Evolutionary conservation across 352 stramenopile genomes (phyloP).

Genomic region (Pythium phragmiticola): DNA sequence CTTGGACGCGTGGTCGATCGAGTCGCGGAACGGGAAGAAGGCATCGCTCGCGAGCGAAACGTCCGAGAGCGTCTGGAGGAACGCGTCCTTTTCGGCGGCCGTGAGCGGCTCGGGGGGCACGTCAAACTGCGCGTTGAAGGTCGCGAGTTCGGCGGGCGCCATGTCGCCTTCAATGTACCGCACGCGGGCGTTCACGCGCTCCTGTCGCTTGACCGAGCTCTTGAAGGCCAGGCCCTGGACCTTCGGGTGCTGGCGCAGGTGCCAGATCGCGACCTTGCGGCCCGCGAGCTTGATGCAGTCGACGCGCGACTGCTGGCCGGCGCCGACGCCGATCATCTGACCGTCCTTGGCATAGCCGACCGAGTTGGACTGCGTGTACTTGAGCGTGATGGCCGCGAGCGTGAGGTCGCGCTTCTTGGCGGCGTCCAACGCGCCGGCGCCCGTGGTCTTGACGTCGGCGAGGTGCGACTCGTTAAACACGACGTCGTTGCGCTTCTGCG

Average conservation of each 20-base stretch:
- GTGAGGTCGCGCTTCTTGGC: slow-evolving; percentile 96
- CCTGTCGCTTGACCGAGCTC: slow-evolving; percentile 96
- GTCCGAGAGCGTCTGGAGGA: slow-evolving; percentile 87
- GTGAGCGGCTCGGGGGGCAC: slow-evolving; percentile 93
- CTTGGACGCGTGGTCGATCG: slow-evolving; percentile 96
- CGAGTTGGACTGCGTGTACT: slow-evolving; percentile 99
- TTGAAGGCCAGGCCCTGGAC: slow-evolving; percentile 96
- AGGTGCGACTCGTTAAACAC: slow-evolving; percentile 94
- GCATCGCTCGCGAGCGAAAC: slow-evolving; percentile 98
- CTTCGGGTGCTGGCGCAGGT: slow-evolving; percentile 98
- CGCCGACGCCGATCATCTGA: slow-evolving; percentile 99
- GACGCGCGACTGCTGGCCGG: slow-evolving; percentile 98
- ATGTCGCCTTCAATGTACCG: slow-evolving; percentile 99
- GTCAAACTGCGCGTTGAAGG: slow-evolving; percentile 97
- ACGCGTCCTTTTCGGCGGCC: slow-evolving; percentile 93
- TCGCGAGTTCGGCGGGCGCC: slow-evolving; percentile 90
- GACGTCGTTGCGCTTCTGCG: slow-evolving; percentile 98
- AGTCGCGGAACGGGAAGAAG: slow-evolving; percentile 99
- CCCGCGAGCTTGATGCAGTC: slow-evolving; percentile 99
- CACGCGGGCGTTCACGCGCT: slow-evolving; percentile 99
- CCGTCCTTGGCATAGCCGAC: slow-evolving; percentile 99
- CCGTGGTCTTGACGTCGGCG: slow-evolving; percentile 90
- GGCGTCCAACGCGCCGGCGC: slow-evolving; percentile 81
- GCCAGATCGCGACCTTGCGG: slow-evolving; percentile 98
- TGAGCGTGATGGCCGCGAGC: slow-evolving; percentile 98